Base-by-base conservation (phyloP, 2,329 filamentous ascomycete species). In the Trichophyton schoenleinii region DNA sequence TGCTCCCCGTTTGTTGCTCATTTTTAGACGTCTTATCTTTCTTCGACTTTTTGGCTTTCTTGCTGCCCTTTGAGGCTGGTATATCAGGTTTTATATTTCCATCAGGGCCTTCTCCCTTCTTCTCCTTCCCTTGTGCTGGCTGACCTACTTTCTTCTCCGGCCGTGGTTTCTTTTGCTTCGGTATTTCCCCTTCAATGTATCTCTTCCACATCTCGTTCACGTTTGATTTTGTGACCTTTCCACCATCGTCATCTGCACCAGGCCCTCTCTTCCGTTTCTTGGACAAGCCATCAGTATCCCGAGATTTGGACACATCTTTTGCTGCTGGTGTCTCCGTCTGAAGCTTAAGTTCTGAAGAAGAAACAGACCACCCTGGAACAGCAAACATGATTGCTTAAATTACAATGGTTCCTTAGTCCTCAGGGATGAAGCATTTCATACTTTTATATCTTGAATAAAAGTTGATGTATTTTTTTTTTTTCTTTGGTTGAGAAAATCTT, bases 291-390 rank as follows among this genome's bases (percentile, higher is more conserved):
- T 68, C 67, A 66, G 70, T 68, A 62, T 65, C 57, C 46, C 70
- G 68, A 59, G 60, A 13, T 1, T 66, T 57, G 65, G 72, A 80
- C 72, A 91, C 87, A 25, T 84, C 75, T 71, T 87, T 87, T 64
- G 91, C 81, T 58, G 87, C 82, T 18, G 71, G 69, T 64, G 69
- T 70, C 64, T 80, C 77, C 18, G 78, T 81, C 74, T 96, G 89
- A 34, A 83, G 75, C 74, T 89, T 90, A 65, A 95, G 82, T 59
- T 77, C 78, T 66, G 85, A 83, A 64, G 86, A 81, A 61, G 89
- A 84, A 41, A 96, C 80, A 44, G 89, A 89, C 91, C 92, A 96
- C 67, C 94, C 94, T 69, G 89, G 88, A 34, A 97, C 91, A 8
- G 91, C 87, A 74, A 97, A 97, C 92, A 97, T 63, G 36, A 15